These are phyloP conservation scores for Amauroascus niger DNA, from an alignment of 2,329 filamentous ascomycete genomes.

Conservation along the genomic window DNA sequence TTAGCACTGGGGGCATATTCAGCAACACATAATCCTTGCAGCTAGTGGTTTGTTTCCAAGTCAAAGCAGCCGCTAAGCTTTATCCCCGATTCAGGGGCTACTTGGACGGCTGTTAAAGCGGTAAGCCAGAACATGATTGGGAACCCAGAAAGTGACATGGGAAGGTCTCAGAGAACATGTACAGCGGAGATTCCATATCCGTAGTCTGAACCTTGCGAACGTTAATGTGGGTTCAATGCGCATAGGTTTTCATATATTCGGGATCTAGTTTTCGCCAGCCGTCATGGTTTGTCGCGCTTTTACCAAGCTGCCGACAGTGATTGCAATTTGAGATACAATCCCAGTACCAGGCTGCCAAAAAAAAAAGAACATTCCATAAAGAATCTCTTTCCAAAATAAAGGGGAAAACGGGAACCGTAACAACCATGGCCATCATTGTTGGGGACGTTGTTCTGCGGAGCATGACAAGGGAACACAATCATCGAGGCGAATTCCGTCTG, in stretches of 20 bases:
- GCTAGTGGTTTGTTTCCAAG: conserved; percentile 16
- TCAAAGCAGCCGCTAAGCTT: conserved; percentile 14
- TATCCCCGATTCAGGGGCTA: conserved; percentile 15
- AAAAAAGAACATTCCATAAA: background rate
- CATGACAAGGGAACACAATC: conserved; percentile 5
- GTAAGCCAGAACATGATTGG: conserved; percentile 13
- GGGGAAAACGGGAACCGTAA: background rate
- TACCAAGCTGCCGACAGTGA: background rate
- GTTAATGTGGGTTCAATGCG: background rate
- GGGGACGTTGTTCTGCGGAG: background rate
- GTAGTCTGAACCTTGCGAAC: background rate
- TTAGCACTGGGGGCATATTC: background rate
- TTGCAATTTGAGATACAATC: background rate
- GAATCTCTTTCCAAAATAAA: background rate
- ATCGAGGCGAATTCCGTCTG: background rate
- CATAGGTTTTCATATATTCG: background rate
- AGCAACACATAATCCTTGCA: conserved; percentile 5
- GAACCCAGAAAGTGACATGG: conserved; percentile 6
- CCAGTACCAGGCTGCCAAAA: background rate
- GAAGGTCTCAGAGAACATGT: conserved; percentile 13
- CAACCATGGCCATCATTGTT: background rate
- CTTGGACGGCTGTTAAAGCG: conserved; percentile 15
- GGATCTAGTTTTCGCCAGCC: background rate
- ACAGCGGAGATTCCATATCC: background rate
- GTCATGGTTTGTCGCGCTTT: background rate